A percentile compares a stretch with the other conserved stretches of the same genome.
These are phyloP conservation scores for Boletus fagicola DNA, from an alignment of 768 basidiomycete species.

Conservation along the genomic window DNA sequence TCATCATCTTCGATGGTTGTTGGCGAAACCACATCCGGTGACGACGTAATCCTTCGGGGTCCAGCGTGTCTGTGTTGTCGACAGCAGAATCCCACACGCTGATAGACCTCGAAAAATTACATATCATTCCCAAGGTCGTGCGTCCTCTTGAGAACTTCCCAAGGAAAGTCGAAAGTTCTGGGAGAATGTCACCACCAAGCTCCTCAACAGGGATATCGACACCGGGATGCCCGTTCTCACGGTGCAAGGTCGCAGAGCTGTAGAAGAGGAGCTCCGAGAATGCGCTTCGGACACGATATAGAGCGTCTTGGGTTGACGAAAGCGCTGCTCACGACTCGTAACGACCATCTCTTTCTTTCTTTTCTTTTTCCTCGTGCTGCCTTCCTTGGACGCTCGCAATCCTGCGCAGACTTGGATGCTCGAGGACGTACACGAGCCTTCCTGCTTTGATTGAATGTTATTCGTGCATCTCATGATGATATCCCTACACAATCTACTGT, in stretches of 20 bases:
- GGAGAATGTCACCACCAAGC: constrained; percentile 73
- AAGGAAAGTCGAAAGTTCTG: constrained; percentile 86
- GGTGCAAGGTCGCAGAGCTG: constrained; percentile 61
- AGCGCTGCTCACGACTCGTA: constrained; percentile 2
- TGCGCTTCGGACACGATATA: constrained; percentile 13
- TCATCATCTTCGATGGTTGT: constrained; percentile 82
- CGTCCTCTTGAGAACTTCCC: constrained; percentile 71
- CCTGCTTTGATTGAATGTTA: constrained; percentile 9
- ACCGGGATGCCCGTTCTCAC: constrained; percentile 71
- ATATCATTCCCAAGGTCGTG: constrained; percentile 78
- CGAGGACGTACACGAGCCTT: constrained; percentile 3
- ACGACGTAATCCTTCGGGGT: constrained; percentile 55
- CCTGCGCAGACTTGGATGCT: constrained; percentile 3
- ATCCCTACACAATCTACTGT: constrained; percentile 28
- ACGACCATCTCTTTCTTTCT: constrained; percentile 1
- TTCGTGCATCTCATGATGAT: constrained; percentile 22
- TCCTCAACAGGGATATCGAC: constrained; percentile 65
- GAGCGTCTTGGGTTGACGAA: constrained; percentile 1
- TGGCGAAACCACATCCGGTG: constrained; percentile 86
- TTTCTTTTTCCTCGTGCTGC: neutral
- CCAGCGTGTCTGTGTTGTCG: constrained; percentile 44
- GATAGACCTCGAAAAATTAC: constrained; percentile 71
- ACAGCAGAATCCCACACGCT: constrained; percentile 60
- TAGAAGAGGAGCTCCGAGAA: constrained; percentile 65
- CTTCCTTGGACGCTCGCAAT: constrained; percentile 10